Conservation (phyloP, 2,329 filamentous ascomycete genomes). For the Cadophora gregata region DNA sequence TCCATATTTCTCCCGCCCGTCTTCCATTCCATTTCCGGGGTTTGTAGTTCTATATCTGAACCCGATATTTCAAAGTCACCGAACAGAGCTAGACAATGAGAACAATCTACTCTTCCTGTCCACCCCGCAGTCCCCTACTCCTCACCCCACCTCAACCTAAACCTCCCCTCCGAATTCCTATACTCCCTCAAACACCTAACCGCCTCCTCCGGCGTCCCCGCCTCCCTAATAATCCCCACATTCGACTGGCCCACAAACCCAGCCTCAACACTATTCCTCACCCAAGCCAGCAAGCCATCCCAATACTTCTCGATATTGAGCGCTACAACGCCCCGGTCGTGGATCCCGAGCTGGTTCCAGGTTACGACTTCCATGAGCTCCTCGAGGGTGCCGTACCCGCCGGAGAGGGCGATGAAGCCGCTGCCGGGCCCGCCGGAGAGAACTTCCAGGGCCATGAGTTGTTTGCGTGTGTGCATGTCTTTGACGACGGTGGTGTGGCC, state of each 20-base stretch:
- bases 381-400: constrained; percentile 94
- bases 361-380: constrained; percentile 91
- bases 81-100: too few species aligned
- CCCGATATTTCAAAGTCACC: too few species aligned
- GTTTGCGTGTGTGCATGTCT: constrained; percentile 97
- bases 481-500: constrained; percentile 86
- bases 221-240: constrained; percentile 79
- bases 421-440: constrained; percentile 80
- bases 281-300: constrained; percentile 84
- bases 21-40: too few species aligned
- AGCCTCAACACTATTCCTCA: constrained; percentile 73
- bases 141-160: constrained; percentile 78
- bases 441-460: constrained; percentile 90
- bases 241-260: constrained; percentile 79
- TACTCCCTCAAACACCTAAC: constrained; percentile 75
- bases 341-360: constrained; percentile 97
- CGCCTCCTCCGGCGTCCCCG: constrained; percentile 73
- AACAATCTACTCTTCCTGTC: neutral
- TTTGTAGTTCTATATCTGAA: too few species aligned
- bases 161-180: constrained; percentile 74
- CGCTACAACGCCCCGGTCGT: constrained; percentile 77
- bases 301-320: constrained; percentile 92
- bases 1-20: too few species aligned
- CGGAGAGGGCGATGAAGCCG: constrained; percentile 87
- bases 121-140: neutral